A percentile compares a stretch with the other conserved stretches of the same genome.
phyloP scores from a whole-genome alignment of 441 rosid species.

The Eutrema salsugineum region DNA sequence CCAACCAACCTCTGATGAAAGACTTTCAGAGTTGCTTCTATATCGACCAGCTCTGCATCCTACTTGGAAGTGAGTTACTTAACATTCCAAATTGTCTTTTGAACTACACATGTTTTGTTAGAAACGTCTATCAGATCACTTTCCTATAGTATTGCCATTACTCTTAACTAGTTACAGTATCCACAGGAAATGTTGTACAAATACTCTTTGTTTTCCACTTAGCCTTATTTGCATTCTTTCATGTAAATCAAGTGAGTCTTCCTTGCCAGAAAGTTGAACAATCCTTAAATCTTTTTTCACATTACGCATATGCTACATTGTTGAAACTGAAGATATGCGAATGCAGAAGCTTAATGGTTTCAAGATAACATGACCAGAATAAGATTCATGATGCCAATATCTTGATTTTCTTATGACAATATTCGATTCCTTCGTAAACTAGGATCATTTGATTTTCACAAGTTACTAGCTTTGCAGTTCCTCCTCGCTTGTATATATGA shows the following conservation, averaged over 20 bases:
- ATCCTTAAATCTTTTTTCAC: neutral
- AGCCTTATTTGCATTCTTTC: neutral
- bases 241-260: neutral
- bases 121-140: neutral
- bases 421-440: neutral
- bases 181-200: neutral
- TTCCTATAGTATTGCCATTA: neutral
- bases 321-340: neutral
- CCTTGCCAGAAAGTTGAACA: neutral
- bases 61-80: slow-evolving; percentile 57
- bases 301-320: neutral
- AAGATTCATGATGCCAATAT: neutral
- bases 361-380: neutral
- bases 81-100: neutral
- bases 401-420: neutral
- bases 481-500: neutral
- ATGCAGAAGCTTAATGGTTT: neutral
- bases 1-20: slow-evolving; percentile 14
- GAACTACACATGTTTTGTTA: neutral
- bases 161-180: neutral
- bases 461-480: neutral
- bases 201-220: neutral
- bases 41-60: slow-evolving; percentile 39
- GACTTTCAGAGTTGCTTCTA: slow-evolving; percentile 1
- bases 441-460: slow-evolving; percentile 9